A percentile compares a stretch with the other conserved stretches of the same genome.
Conservation (phyloP, 345 rosid genomes). For the Hibiscus tridactylites region DNA sequence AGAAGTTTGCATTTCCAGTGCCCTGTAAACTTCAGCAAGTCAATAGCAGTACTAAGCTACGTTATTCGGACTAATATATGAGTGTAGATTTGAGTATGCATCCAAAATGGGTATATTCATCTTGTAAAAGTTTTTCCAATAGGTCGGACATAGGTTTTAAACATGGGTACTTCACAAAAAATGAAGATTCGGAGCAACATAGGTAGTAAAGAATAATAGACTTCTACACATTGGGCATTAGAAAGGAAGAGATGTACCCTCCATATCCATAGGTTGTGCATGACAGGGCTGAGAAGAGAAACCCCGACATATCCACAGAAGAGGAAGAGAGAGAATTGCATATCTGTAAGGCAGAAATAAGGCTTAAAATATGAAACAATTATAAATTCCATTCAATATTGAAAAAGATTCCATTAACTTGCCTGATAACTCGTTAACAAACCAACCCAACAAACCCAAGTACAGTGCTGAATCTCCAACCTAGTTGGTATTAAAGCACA, state of each 20-base stretch:
- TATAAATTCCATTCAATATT: constrained; percentile 8
- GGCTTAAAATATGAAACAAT: constrained; percentile 11
- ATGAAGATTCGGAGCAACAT: background rate
- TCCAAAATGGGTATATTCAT: background rate
- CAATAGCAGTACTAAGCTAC: constrained; percentile 5
- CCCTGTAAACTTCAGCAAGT: constrained; percentile 47
- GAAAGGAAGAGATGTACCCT: constrained; percentile 44
- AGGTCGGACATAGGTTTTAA: background rate
- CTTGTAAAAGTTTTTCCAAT: background rate
- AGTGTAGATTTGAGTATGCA: background rate
- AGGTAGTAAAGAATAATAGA: background rate
- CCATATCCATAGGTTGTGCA: constrained; percentile 99
- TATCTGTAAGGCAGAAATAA: constrained; percentile 34
- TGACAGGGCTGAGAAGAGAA: constrained; percentile 90
- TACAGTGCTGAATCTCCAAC: constrained; percentile 90
- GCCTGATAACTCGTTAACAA: constrained; percentile 80
- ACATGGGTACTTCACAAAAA: background rate
- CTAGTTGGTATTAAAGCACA: constrained; percentile 29
- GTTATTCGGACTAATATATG: background rate
- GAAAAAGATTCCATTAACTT: constrained; percentile 18
- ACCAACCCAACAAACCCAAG: constrained; percentile 73
- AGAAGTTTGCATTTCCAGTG: constrained; percentile 95
- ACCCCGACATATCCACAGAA: constrained; percentile 88
- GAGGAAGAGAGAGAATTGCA: constrained; percentile 87
- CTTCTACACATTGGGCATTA: background rate